These are phyloP conservation scores for Lactarius sp. DNA, from an alignment of 768 basidiomycete genomes.

Conservation along the genomic window DNA sequence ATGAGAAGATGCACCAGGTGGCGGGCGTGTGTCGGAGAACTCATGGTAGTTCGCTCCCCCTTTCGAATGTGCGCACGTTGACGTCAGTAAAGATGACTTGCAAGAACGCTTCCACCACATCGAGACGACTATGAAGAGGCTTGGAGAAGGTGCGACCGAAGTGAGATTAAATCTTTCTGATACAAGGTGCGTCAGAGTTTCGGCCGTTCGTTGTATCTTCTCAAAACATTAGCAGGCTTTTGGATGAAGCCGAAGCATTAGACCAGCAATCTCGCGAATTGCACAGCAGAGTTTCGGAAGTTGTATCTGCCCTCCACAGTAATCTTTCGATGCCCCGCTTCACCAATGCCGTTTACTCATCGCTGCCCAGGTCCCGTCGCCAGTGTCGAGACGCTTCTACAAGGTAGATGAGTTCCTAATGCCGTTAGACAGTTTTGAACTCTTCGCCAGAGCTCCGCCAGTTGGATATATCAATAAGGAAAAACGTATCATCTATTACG, in stretches of 20 bases:
- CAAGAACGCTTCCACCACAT: constrained; percentile 58
- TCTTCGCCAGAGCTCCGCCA: constrained; percentile 22
- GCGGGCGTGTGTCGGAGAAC: constrained; percentile 64
- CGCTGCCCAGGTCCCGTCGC: constrained; percentile 38
- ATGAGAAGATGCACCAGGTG: constrained; percentile 74
- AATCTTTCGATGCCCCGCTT: not conserved
- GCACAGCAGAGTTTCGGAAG: constrained; percentile 14
- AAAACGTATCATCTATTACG: constrained; percentile 14
- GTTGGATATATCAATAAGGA: constrained; percentile 20
- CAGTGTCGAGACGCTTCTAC: constrained; percentile 47
- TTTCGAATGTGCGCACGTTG: not conserved
- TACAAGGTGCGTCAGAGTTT: constrained; percentile 13
- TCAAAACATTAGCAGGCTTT: constrained; percentile 3
- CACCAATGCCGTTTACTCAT: not conserved
- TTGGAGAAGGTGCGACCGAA: constrained; percentile 23
- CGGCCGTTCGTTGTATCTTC: not conserved
- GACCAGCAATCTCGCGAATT: constrained; percentile 19
- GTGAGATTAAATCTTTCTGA: constrained; percentile 20
- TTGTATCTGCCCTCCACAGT: constrained; percentile 19
- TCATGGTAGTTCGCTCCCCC: constrained; percentile 47
- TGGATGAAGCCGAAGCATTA: constrained; percentile 21
- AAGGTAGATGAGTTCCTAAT: constrained; percentile 38
- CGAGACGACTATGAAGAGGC: constrained; percentile 21
- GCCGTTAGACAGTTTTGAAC: not conserved
- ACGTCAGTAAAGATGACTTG: constrained; percentile 7